Evolutionary conservation across 2,329 filamentous ascomycete genomes (phyloP).

Genomic region (Talaromyces funiculosus): DNA sequence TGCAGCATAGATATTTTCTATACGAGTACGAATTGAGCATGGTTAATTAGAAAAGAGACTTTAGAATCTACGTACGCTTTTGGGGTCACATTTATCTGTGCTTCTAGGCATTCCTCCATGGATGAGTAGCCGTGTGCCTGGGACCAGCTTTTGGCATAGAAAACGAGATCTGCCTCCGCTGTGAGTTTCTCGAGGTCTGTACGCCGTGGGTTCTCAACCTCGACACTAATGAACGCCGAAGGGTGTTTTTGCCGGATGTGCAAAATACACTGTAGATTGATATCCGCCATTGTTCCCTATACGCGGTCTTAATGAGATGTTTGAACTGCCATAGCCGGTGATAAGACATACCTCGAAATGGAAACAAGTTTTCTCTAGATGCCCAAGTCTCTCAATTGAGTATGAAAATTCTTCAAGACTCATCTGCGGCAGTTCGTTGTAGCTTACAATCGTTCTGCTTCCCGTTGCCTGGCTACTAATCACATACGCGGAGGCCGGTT

Average conservation of each 20-base stretch:
- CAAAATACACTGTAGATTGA: constrained; percentile 55
- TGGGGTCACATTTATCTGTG: constrained; percentile 35
- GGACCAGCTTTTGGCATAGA: constrained; percentile 67
- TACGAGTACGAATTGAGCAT: constrained; percentile 18
- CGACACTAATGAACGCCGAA: constrained; percentile 56
- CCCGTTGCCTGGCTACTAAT: constrained; percentile 55
- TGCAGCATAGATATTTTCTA: constrained; percentile 49
- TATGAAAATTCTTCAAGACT: constrained; percentile 53
- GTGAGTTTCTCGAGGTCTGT: constrained; percentile 56
- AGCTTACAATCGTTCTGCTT: constrained; percentile 65
- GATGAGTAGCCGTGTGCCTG: constrained; percentile 44
- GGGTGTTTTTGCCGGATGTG: constrained; percentile 47
- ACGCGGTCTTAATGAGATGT: constrained; percentile 11
- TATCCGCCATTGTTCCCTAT: constrained; percentile 59
- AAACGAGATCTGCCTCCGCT: constrained; percentile 62
- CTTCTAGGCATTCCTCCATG: constrained; percentile 48
- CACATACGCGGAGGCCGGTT: constrained; percentile 65
- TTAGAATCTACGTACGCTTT: constrained; percentile 39
- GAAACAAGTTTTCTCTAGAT: constrained; percentile 50
- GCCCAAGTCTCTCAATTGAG: constrained; percentile 37
- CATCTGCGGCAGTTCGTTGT: constrained; percentile 65
- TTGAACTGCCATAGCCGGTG: not conserved
- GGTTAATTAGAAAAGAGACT: not conserved
- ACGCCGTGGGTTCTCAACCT: constrained; percentile 65
- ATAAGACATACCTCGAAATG: constrained; percentile 60